Evolutionary conservation across 1,284 basidiomycete species (phyloP).

Genomic region (Vanrija sp.): DNA sequence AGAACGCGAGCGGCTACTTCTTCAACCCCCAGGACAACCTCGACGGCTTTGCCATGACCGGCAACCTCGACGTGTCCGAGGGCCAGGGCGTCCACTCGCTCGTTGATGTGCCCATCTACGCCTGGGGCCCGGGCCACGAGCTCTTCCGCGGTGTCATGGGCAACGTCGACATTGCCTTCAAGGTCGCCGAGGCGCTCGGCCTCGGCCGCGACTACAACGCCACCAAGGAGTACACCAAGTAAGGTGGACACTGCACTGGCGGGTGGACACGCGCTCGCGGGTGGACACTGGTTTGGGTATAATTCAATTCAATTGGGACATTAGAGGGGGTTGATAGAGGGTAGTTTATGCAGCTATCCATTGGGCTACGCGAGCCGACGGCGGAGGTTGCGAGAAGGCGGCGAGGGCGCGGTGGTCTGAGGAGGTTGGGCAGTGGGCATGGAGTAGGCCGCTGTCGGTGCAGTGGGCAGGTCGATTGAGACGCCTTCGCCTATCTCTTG

Average conservation of each 20-base stretch:
- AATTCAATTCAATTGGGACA: too few species aligned
- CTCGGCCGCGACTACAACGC: slow-evolving; percentile 38
- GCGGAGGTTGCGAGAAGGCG: too few species aligned
- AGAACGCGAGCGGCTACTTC: slow-evolving; percentile 33
- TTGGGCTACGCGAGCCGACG: too few species aligned
- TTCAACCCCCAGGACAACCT: slow-evolving; percentile 47
- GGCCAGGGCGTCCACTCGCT: slow-evolving; percentile 48
- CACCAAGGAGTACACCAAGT: slow-evolving; percentile 32
- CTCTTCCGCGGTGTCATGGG: slow-evolving; percentile 46
- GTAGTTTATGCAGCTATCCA: too few species aligned
- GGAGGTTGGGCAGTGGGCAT: too few species aligned
- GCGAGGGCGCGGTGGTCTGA: too few species aligned
- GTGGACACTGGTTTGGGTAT: too few species aligned
- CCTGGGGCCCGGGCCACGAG: slow-evolving; percentile 47
- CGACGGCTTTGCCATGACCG: slow-evolving; percentile 45
- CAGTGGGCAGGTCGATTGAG: too few species aligned
- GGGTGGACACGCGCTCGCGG: too few species aligned
- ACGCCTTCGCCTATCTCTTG: too few species aligned
- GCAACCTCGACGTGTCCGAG: slow-evolving; percentile 38
- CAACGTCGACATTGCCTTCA: slow-evolving; percentile 44
- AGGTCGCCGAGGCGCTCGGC: slow-evolving; percentile 43
- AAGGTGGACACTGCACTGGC: background rate
- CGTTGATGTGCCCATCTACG: slow-evolving; percentile 48
- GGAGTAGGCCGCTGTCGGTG: too few species aligned
- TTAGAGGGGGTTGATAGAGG: too few species aligned